A percentile compares a stretch with the other conserved stretches of the same genome.
These are phyloP conservation scores for Silene conica DNA, from an alignment of 148 eudicot genomes.

Conservation along the genomic window DNA sequence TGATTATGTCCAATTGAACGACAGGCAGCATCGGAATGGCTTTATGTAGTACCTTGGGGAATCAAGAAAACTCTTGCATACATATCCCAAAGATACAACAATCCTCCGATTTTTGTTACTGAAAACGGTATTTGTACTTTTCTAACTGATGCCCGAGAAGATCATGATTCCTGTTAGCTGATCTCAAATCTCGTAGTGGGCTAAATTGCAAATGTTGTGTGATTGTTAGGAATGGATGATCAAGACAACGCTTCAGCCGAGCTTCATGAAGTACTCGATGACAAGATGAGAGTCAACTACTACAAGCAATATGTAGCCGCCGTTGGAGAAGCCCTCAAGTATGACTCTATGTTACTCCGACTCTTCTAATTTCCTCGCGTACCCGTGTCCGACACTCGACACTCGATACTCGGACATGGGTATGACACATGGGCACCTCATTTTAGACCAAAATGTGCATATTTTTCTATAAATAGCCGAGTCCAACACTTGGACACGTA, in stretches of 20 bases:
- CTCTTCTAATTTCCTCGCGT: no score
- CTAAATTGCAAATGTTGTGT: not conserved
- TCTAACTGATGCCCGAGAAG: no score
- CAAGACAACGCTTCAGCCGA: conserved; percentile 41
- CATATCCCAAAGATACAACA: conserved; percentile 54
- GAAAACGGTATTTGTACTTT: conserved; percentile 55
- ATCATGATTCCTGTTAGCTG: no score
- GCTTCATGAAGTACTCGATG: conserved; percentile 72
- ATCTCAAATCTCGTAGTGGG: not conserved
- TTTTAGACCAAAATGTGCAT: no score
- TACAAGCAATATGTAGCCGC: conserved; percentile 66
- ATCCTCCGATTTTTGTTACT: conserved; percentile 61
- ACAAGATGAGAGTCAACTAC: conserved; percentile 60
- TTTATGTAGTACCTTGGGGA: conserved; percentile 88
- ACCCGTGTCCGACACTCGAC: no score
- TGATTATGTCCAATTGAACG: conserved; percentile 24
- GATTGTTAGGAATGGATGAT: conserved; percentile 73
- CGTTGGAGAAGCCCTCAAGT: conserved; percentile 66
- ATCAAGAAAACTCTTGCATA: conserved; percentile 50
- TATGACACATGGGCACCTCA: no score
- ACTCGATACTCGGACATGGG: no score
- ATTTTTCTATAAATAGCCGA: no score
- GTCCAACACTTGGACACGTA: no score
- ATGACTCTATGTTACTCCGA: no score
- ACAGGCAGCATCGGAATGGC: conserved; percentile 89